phyloP scores from a whole-genome alignment of 305 asterid genomes.

The Plantago rigida region DNA sequence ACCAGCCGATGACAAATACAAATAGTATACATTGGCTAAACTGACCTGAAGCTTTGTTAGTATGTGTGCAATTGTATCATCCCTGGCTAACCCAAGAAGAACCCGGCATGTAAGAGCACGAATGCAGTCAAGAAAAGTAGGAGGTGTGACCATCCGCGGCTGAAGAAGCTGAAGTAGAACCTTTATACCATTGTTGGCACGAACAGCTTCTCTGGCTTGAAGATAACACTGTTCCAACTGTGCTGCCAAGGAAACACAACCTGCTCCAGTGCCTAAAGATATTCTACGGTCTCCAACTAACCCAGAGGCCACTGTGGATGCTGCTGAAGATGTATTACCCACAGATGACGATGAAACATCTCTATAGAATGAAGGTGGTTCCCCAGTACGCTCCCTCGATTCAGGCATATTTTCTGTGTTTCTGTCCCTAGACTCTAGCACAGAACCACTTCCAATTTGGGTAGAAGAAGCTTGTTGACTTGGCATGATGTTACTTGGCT shows the following conservation, averaged over 20 bases:
- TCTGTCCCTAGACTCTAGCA: constrained; percentile 53
- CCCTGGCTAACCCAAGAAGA: constrained; percentile 98
- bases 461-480: constrained; percentile 54
- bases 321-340: constrained; percentile 37
- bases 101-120: constrained; percentile 99
- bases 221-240: constrained; percentile 92
- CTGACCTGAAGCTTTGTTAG: constrained; percentile 90
- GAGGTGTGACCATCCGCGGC: constrained; percentile 81
- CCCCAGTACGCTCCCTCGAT: constrained; percentile 59
- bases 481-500: constrained; percentile 56
- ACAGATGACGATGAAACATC: constrained; percentile 39
- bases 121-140: constrained; percentile 89
- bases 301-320: constrained; percentile 69
- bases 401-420: constrained; percentile 47
- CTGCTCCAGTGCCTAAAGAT: constrained; percentile 80
- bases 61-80: constrained; percentile 91
- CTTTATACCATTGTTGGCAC: constrained; percentile 92
- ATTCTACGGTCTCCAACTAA: constrained; percentile 97
- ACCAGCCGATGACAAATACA: constrained; percentile 6
- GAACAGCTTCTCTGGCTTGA: constrained; percentile 97
- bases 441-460: constrained; percentile 51
- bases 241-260: constrained; percentile 97
- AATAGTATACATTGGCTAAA: constrained; percentile 11
- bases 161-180: constrained; percentile 97
- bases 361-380: constrained; percentile 59